These are phyloP conservation scores for Lentinus brumalis DNA, from an alignment of 768 basidiomycete species.

Conservation along the genomic window DNA sequence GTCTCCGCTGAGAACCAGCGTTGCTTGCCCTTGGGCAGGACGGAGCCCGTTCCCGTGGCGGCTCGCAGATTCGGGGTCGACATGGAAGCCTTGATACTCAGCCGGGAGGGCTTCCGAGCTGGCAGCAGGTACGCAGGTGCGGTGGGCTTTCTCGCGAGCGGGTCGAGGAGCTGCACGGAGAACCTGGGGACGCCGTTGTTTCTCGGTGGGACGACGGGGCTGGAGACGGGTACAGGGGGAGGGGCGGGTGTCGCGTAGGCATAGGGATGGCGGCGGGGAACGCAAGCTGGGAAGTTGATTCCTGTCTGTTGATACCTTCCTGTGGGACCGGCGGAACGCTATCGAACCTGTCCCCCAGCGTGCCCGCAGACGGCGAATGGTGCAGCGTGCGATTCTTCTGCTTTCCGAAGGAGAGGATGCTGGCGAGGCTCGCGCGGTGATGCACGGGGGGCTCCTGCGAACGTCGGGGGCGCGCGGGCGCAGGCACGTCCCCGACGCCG, in stretches of 20 bases:
- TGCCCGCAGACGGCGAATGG: conserved; percentile 23
- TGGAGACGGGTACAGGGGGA: conserved; percentile 15
- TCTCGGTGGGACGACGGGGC: conserved; percentile 12
- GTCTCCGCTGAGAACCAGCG: conserved; percentile 75
- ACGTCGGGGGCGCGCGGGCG: conserved; percentile 29
- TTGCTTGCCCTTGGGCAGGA: conserved; percentile 48
- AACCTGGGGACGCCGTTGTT: conserved; percentile 22
- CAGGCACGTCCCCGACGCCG: conserved; percentile 70
- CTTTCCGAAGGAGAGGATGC: conserved; percentile 52
- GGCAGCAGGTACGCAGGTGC: conserved; percentile 28
- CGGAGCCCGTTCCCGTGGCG: conserved; percentile 22
- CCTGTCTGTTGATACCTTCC: not conserved
- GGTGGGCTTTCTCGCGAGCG: conserved; percentile 16
- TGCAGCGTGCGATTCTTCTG: conserved; percentile 19
- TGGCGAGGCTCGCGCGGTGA: conserved; percentile 47
- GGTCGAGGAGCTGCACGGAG: conserved; percentile 29
- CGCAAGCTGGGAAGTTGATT: not conserved
- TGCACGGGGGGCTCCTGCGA: conserved; percentile 20
- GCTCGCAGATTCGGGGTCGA: conserved; percentile 67
- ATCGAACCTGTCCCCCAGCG: conserved; percentile 16
- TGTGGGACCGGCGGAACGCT: conserved; percentile 6
- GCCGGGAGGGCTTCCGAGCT: conserved; percentile 13
- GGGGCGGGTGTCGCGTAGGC: conserved; percentile 43
- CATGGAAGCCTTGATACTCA: conserved; percentile 52
- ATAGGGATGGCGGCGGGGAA: conserved; percentile 49